Percentiles rank a stretch among this genome's conserved stretches.
These are phyloP conservation scores for Botryotinia calthae DNA, from an alignment of 2,329 filamentous ascomycete species.

Conservation along the genomic window DNA sequence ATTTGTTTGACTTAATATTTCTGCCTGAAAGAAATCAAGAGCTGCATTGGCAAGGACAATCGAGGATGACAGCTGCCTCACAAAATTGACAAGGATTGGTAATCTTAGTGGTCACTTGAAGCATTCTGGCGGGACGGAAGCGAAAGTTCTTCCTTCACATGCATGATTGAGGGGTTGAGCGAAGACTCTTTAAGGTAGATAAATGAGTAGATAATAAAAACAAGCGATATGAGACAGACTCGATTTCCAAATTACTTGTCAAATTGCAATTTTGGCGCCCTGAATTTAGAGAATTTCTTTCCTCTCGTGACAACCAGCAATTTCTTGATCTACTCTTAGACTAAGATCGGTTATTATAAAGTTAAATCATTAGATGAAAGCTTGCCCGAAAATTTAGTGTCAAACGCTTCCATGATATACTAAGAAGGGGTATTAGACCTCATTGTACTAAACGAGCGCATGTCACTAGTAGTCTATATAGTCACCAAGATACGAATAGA, in stretches of 20 bases:
- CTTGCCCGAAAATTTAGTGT: too few species aligned
- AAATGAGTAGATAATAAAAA: background rate
- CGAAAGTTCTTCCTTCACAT: too few species aligned
- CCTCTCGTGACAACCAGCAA: too few species aligned
- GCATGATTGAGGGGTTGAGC: background rate
- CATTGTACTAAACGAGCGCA: background rate
- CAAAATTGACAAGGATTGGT: background rate
- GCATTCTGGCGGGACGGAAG: background rate
- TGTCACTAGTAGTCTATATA: background rate
- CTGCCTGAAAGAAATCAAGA: fast-evolving
- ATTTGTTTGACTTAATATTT: background rate
- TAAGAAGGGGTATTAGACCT: background rate
- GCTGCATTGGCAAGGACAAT: background rate
- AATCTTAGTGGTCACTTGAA: background rate
- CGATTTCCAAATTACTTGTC: background rate
- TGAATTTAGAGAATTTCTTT: background rate
- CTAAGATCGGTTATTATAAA: background rate
- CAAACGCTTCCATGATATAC: background rate
- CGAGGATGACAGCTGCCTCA: too few species aligned
- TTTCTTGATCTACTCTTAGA: background rate
- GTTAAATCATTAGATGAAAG: background rate
- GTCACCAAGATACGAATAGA: background rate
- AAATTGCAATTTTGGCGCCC: background rate
- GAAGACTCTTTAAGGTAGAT: background rate
- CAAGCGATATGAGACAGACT: background rate